phyloP scores from a whole-genome alignment of 768 basidiomycete genomes.

The Serpula lacrymans region DNA sequence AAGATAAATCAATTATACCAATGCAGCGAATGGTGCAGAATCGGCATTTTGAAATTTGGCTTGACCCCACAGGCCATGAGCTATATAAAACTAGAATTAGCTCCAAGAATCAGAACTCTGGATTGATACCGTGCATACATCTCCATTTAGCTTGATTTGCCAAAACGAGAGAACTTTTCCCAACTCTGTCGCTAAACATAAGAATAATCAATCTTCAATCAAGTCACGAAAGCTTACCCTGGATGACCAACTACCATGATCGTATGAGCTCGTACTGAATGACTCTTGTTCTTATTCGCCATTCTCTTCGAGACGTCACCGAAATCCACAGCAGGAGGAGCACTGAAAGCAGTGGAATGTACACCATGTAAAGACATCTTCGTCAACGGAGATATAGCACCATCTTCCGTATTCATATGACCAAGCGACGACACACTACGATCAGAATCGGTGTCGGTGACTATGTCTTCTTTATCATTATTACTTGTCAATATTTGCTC shows the following conservation, averaged over 20 bases:
- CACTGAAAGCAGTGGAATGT: constrained; percentile 27
- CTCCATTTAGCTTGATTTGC: constrained; percentile 73
- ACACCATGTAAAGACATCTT: constrained; percentile 21
- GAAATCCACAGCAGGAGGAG: constrained; percentile 30
- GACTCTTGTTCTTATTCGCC: constrained; percentile 41
- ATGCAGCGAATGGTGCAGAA: constrained; percentile 65
- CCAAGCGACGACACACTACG: constrained; percentile 35
- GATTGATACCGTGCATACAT: constrained; percentile 32
- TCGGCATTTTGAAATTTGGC: constrained; percentile 67
- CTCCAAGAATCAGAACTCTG: neutral
- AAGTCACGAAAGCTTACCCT: constrained; percentile 41
- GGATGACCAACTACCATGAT: constrained; percentile 63
- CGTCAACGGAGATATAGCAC: constrained; percentile 2
- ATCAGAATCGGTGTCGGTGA: constrained; percentile 41
- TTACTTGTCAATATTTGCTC: constrained; percentile 24
- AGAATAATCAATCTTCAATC: neutral
- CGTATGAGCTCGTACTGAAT: constrained; percentile 50
- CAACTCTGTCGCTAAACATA: constrained; percentile 41
- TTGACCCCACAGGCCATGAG: constrained; percentile 74
- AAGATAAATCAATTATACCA: constrained; percentile 36
- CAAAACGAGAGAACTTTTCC: constrained; percentile 71
- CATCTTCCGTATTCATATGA: constrained; percentile 1
- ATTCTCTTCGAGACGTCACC: constrained; percentile 43
- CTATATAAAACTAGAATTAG: constrained; percentile 22
- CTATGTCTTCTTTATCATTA: constrained; percentile 33